phyloP scores from a whole-genome alignment of 345 rosid genomes.

The Syzygium oleosum region DNA sequence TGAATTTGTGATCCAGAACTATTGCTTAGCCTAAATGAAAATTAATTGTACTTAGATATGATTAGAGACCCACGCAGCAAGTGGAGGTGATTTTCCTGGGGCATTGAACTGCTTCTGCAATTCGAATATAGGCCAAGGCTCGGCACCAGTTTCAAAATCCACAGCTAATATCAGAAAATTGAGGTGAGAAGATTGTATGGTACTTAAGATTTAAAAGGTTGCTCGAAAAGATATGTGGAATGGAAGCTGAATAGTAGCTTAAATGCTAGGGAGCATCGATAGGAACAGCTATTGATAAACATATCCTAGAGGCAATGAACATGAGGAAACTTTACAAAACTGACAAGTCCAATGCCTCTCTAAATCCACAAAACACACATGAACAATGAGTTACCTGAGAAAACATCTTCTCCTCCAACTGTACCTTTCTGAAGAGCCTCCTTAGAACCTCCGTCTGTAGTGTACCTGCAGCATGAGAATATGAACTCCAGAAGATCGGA shows the following conservation, averaged over 20 bases:
- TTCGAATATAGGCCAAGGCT: constrained; percentile 81
- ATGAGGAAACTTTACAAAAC: neutral
- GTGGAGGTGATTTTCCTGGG: constrained; percentile 93
- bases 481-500: neutral
- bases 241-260: neutral
- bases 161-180: constrained; percentile 45
- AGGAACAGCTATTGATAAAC: neutral
- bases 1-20: neutral
- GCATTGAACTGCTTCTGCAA: constrained; percentile 82
- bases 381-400: constrained; percentile 40
- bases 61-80: constrained; percentile 54
- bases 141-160: constrained; percentile 76
- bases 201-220: neutral
- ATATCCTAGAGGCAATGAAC: neutral
- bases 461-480: constrained; percentile 43
- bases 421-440: constrained; percentile 80
- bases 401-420: constrained; percentile 46
- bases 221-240: neutral
- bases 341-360: neutral
- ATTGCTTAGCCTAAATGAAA: neutral
- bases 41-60: neutral
- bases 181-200: neutral
- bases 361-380: neutral
- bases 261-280: neutral
- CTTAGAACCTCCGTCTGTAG: constrained; percentile 85